phyloP scores from a whole-genome alignment of 371 early-diverging fungal genomes.

The Mucor indicus region DNA sequence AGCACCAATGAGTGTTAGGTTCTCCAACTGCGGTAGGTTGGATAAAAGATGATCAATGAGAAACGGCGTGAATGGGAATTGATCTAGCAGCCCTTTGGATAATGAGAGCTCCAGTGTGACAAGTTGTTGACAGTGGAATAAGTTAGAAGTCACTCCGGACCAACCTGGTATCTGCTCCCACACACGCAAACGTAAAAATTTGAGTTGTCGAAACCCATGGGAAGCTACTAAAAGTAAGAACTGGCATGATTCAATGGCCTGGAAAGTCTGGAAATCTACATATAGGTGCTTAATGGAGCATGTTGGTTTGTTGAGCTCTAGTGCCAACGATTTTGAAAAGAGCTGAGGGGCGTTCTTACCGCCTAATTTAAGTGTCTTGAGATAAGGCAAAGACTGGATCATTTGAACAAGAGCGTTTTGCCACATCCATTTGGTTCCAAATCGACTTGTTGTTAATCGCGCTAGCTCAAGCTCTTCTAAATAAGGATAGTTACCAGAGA shows the following conservation, averaged over 20 bases:
- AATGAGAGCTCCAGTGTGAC: constrained; percentile 10
- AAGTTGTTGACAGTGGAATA: constrained; percentile 14
- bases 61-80: constrained; percentile 17
- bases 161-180: constrained; percentile 19
- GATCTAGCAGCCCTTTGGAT: constrained; percentile 8
- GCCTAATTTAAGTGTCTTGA: constrained; percentile 8
- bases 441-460: constrained; percentile 5
- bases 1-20: constrained; percentile 6
- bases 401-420: constrained; percentile 8
- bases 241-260: constrained; percentile 19
- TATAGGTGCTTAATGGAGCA: constrained; percentile 8
- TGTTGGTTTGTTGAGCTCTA: neutral
- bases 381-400: constrained; percentile 1
- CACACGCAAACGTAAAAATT: constrained; percentile 5
- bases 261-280: constrained; percentile 10
- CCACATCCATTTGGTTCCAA: constrained; percentile 23
- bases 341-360: constrained; percentile 11
- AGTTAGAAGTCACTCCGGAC: constrained; percentile 7
- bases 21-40: constrained; percentile 7
- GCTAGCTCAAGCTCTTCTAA: constrained; percentile 5
- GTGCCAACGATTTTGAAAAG: constrained; percentile 4
- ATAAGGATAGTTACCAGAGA: constrained; percentile 4
- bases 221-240: constrained; percentile 8
- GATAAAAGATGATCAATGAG: constrained; percentile 11
- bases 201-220: constrained; percentile 2